Percentiles rank a stretch among this genome's conserved stretches.
phyloP scores from a whole-genome alignment of 2,329 filamentous ascomycete species.

The Cercospora sp. region DNA sequence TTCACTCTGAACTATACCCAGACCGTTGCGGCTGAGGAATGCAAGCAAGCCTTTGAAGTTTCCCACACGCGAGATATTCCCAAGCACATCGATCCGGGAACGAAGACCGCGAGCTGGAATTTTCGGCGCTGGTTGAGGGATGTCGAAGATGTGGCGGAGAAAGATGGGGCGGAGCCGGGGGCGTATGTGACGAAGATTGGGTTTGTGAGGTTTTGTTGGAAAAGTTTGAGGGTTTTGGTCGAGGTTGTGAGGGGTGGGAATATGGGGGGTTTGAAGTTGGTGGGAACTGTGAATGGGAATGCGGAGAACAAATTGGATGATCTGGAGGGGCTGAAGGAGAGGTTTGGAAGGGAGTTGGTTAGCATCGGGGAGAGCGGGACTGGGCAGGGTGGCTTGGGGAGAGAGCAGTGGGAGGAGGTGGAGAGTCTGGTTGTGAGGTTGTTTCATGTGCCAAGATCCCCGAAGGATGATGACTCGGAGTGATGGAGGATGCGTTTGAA shows the following conservation, averaged over 20 bases:
- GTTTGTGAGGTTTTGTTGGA: background rate
- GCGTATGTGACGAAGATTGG: background rate
- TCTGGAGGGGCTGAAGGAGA: background rate
- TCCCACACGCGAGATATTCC: no score
- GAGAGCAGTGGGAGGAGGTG: background rate
- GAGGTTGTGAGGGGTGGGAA: background rate
- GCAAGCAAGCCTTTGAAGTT: no score
- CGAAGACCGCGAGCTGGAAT: no score
- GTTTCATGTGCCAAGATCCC: background rate
- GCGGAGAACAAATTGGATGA: background rate
- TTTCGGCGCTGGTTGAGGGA: background rate
- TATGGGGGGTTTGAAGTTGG: background rate
- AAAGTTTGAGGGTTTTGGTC: background rate
- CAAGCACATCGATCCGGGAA: no score
- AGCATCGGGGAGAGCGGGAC: background rate
- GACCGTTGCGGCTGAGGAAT: no score
- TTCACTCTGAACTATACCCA: background rate
- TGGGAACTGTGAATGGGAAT: background rate
- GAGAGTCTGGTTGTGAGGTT: background rate
- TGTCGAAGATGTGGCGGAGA: background rate
- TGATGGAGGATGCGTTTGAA: background rate
- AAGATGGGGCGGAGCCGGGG: fast-evolving
- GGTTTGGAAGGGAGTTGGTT: background rate
- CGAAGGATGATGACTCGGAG: background rate
- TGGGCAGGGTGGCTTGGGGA: background rate